A percentile compares a stretch with the other conserved stretches of the same genome.
phyloP scores from a whole-genome alignment of 2,329 filamentous ascomycete species.

The Xylariaceae sp. region DNA sequence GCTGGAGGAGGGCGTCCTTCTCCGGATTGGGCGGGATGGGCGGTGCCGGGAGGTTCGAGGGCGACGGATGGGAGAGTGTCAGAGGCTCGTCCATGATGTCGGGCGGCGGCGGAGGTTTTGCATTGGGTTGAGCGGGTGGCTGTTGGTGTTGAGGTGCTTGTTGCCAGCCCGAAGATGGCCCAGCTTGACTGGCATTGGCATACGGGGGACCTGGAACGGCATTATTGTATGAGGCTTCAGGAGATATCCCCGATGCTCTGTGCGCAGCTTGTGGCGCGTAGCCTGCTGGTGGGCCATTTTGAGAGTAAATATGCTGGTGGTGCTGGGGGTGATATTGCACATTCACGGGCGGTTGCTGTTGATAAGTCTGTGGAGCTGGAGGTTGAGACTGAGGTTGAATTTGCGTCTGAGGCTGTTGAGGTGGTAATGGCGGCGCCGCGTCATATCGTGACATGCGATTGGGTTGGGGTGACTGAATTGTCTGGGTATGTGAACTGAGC shows the following conservation, averaged over 20 bases:
- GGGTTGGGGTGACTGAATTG: constrained; percentile 13
- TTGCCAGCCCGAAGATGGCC: constrained; percentile 23
- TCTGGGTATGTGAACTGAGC: constrained; percentile 13
- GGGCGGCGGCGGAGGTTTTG: constrained; percentile 40
- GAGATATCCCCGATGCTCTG: constrained; percentile 3
- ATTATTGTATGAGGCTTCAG: constrained; percentile 9
- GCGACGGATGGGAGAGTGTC: constrained; percentile 43
- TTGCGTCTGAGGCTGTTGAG: constrained; percentile 23
- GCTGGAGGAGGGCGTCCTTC: constrained; percentile 79
- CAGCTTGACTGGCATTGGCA: constrained; percentile 2
- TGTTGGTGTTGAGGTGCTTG: constrained; percentile 18
- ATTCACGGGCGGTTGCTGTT: constrained; percentile 20
- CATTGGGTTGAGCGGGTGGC: constrained; percentile 23
- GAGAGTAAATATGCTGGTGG: constrained; percentile 17
- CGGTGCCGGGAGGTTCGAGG: constrained; percentile 55
- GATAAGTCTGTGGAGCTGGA: constrained; percentile 21
- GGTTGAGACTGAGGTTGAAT: constrained; percentile 15
- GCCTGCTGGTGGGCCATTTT: constrained; percentile 13
- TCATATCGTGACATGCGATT: constrained; percentile 31
- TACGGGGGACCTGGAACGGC: constrained; percentile 11
- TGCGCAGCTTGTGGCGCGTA: constrained; percentile 14
- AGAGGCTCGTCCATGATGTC: constrained; percentile 57
- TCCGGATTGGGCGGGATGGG: constrained; percentile 94
- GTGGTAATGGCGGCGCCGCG: constrained; percentile 27
- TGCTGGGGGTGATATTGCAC: constrained; percentile 22